Evolutionary conservation across 495 filamentous ascomycete species (phyloP).

Genomic region (Podospora pseudocomata): DNA sequence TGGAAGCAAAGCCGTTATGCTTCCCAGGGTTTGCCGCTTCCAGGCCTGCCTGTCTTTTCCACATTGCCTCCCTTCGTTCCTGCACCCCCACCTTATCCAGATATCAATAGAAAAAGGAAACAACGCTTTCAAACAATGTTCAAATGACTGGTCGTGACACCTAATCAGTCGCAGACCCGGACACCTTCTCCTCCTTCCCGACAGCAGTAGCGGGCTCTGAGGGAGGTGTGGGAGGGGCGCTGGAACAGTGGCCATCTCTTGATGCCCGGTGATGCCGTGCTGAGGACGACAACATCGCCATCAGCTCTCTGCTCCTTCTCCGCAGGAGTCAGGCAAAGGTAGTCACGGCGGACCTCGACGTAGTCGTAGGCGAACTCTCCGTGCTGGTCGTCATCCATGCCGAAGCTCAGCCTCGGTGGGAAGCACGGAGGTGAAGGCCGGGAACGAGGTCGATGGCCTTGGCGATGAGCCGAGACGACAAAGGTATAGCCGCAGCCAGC

Average conservation of each 20-base stretch:
- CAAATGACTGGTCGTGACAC: neutral
- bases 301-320: constrained; percentile 65
- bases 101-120: neutral
- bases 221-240: constrained; percentile 17
- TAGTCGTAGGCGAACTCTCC: constrained; percentile 99
- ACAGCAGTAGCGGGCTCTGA: constrained; percentile 7
- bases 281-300: constrained; percentile 61
- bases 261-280: constrained; percentile 78
- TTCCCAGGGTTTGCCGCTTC: neutral
- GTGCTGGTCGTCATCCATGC: constrained; percentile 98
- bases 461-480: constrained; percentile 80
- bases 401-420: constrained; percentile 94
- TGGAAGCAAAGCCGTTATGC: neutral
- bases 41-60: neutral
- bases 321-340: constrained; percentile 92
- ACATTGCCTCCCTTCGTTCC: neutral
- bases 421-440: constrained; percentile 86
- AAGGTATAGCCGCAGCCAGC: constrained; percentile 75
- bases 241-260: constrained; percentile 25
- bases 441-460: constrained; percentile 82
- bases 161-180: neutral
- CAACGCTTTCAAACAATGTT: neutral
- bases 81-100: neutral
- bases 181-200: constrained; percentile 4
- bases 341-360: constrained; percentile 95